Percentiles rank a stretch among this genome's conserved stretches.
phyloP scores from a whole-genome alignment of 2,329 filamentous ascomycete species.

The Plectosphaerella cucumerina region DNA sequence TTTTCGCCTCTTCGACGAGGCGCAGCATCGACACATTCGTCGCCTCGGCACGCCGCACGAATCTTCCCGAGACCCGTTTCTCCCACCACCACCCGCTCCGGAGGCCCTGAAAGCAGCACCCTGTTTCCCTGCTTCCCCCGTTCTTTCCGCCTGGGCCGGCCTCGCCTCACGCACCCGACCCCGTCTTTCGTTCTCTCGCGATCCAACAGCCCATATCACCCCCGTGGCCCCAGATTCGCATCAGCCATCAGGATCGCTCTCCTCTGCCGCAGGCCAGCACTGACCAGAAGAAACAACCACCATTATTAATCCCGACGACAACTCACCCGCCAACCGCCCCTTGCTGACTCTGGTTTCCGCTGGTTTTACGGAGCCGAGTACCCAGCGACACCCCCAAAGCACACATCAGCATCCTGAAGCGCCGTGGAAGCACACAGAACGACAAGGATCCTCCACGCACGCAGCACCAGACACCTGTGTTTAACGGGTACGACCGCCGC shows the following conservation, averaged over 20 bases:
- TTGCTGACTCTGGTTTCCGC: neutral
- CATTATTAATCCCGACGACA: too few relatives aligned
- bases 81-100: too few relatives aligned
- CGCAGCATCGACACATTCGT: neutral
- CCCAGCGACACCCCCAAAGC: neutral
- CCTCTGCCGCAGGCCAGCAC: neutral
- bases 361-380: neutral
- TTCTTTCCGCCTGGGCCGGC: too few relatives aligned
- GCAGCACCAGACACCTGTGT: neutral
- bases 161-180: too few relatives aligned
- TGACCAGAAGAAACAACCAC: neutral
- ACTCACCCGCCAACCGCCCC: neutral
- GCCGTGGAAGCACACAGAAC: neutral
- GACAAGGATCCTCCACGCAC: neutral
- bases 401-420: neutral
- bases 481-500: conserved; percentile 1
- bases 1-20: neutral
- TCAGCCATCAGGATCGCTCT: neutral
- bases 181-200: neutral
- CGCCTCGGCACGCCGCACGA: neutral
- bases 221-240: neutral
- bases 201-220: neutral
- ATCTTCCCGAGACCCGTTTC: neutral
- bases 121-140: too few relatives aligned
- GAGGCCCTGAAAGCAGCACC: too few relatives aligned